These are phyloP conservation scores for Hirschioporus abietinus DNA, from an alignment of 768 basidiomycete species.

Conservation along the genomic window DNA sequence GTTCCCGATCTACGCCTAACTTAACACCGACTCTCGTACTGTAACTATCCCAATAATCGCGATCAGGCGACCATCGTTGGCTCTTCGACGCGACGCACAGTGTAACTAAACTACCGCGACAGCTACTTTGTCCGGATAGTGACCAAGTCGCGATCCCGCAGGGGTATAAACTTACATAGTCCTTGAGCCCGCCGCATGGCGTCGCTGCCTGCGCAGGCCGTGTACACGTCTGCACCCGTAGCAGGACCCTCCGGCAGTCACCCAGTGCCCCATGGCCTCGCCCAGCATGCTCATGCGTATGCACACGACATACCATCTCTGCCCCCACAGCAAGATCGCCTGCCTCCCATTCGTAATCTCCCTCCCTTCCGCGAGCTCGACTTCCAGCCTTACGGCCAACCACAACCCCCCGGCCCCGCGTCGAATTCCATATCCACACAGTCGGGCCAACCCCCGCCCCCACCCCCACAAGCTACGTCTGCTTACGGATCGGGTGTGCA, in stretches of 20 bases:
- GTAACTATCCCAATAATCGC: background rate
- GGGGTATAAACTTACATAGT: background rate
- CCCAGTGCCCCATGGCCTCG: background rate
- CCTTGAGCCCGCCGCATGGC: background rate
- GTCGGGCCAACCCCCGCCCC: background rate
- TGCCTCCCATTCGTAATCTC: background rate
- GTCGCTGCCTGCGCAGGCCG: background rate
- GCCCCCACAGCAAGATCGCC: background rate
- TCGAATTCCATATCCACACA: background rate
- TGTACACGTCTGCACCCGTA: background rate
- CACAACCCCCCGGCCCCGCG: background rate
- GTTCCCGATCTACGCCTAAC: background rate
- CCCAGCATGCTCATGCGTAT: background rate
- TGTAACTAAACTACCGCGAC: background rate
- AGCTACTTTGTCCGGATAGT: too few relatives aligned
- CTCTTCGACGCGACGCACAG: background rate
- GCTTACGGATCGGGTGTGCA: background rate
- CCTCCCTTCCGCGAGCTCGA: background rate
- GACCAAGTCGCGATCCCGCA: background rate
- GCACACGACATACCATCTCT: background rate
- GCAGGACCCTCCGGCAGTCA: background rate
- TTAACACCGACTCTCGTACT: background rate
- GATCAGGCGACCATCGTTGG: background rate
- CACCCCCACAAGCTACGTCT: background rate
- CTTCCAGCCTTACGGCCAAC: background rate